Evolutionary conservation across 768 basidiomycete genomes (phyloP).

Genomic region (Mycena amicta): DNA sequence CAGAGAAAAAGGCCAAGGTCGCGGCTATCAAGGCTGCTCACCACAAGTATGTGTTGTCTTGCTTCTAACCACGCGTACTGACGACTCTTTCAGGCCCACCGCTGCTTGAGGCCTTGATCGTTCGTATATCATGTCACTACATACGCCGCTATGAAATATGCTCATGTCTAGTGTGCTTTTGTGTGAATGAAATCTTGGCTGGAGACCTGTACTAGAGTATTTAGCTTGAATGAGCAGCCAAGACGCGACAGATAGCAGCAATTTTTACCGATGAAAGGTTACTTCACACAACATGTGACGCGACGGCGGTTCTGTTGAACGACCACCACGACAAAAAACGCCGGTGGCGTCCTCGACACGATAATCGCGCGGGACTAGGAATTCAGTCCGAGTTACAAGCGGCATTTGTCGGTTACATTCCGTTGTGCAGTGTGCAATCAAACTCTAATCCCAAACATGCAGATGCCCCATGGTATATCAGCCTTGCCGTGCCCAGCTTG

Average conservation of each 20-base stretch:
- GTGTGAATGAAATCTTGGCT: too few species aligned
- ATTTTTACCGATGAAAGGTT: too few species aligned
- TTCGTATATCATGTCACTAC: background rate
- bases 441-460: conserved; percentile 3
- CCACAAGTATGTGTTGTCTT: conserved; percentile 51
- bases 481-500: background rate
- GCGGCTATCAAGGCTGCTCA: conserved; percentile 87
- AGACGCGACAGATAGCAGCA: too few species aligned
- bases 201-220: too few species aligned
- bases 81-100: background rate
- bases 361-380: background rate
- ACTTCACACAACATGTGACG: background rate
- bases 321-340: background rate
- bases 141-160: too few species aligned
- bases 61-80: too few species aligned
- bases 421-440: conserved; percentile 2
- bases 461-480: background rate
- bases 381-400: background rate
- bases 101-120: background rate
- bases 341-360: background rate
- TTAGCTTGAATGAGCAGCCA: too few species aligned
- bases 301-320: background rate
- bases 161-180: too few species aligned
- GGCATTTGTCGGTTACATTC: background rate
- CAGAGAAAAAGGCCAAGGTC: conserved; percentile 91